Evolutionary conservation across 176 grass and related monocot genomes (phyloP).

Genomic region (Phragmites australis): DNA sequence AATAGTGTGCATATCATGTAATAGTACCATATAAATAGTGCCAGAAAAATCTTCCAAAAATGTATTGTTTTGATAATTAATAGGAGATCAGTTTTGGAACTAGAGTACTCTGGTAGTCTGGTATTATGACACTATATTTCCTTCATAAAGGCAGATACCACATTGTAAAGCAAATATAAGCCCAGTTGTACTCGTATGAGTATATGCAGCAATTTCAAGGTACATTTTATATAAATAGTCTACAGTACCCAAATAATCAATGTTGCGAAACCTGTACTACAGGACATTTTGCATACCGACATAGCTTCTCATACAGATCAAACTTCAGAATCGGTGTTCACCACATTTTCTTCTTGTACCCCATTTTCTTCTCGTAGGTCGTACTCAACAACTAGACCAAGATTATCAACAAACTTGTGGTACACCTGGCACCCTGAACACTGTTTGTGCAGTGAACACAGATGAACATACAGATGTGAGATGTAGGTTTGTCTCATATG

Average conservation of each 20-base stretch:
- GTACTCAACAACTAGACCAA: conserved; percentile 92
- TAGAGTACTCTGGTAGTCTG: not conserved
- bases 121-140: conserved; percentile 3
- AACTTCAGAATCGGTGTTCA: conserved; percentile 37
- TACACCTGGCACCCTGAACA: conserved; percentile 87
- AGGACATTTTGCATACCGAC: conserved; percentile 30
- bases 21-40: conserved; percentile 11
- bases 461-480: not conserved
- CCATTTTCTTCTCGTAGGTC: conserved; percentile 62
- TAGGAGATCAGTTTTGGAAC: conserved; percentile 34
- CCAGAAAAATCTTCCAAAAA: conserved; percentile 9
- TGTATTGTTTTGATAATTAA: conserved; percentile 32
- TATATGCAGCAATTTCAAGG: conserved; percentile 16
- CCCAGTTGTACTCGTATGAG: not conserved
- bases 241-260: conserved; percentile 17
- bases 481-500: conserved; percentile 3
- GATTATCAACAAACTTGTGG: conserved; percentile 97
- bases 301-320: conserved; percentile 36
- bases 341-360: conserved; percentile 43
- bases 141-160: not conserved
- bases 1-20: conserved; percentile 29
- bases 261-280: conserved; percentile 20
- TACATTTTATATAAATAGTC: conserved; percentile 24
- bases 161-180: conserved; percentile 2
- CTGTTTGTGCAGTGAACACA: conserved; percentile 34